Percentiles rank a stretch among this genome's conserved stretches.
These are phyloP conservation scores for Saccharomycopsis synnaedendra DNA, from an alignment of 805 yeast genomes.

Conservation along the genomic window DNA sequence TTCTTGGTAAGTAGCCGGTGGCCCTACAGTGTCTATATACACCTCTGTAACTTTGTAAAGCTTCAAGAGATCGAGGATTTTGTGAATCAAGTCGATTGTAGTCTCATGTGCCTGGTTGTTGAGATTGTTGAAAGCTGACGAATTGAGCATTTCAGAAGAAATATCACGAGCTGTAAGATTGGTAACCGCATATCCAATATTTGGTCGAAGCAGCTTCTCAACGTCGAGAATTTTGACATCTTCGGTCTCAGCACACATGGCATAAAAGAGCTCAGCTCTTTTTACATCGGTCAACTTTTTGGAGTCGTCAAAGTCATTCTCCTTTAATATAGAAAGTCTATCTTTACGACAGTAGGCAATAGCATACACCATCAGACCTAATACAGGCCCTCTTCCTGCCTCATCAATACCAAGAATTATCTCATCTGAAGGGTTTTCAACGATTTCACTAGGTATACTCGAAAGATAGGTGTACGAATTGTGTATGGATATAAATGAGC, in stretches of 20 bases:
- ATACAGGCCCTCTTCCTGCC: conserved; percentile 97
- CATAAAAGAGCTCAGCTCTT: conserved; percentile 49
- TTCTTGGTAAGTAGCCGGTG: conserved; percentile 73
- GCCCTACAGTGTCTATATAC: conserved; percentile 95
- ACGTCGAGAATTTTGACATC: not conserved
- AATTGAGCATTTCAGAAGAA: conserved; percentile 74
- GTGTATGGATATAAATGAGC: conserved; percentile 1
- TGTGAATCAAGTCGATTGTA: conserved; percentile 68
- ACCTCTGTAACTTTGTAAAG: conserved; percentile 44
- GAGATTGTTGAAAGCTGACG: conserved; percentile 33
- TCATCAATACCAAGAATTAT: conserved; percentile 83
- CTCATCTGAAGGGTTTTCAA: not conserved
- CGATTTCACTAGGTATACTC: conserved; percentile 6
- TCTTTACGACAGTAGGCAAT: conserved; percentile 59
- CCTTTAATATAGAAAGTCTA: conserved; percentile 32
- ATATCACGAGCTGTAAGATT: conserved; percentile 82
- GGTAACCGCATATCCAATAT: conserved; percentile 83
- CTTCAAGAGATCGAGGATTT: conserved; percentile 30
- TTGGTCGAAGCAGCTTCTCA: conserved; percentile 25
- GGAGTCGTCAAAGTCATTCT: conserved; percentile 86
- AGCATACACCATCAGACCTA: conserved; percentile 98
- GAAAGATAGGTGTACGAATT: conserved; percentile 15
- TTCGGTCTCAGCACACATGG: conserved; percentile 38
- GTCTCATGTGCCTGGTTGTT: conserved; percentile 96
- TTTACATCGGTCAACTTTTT: conserved; percentile 69